Conservation (phyloP, 768 basidiomycete species). For the Rhodotorula paludigena region DNA sequence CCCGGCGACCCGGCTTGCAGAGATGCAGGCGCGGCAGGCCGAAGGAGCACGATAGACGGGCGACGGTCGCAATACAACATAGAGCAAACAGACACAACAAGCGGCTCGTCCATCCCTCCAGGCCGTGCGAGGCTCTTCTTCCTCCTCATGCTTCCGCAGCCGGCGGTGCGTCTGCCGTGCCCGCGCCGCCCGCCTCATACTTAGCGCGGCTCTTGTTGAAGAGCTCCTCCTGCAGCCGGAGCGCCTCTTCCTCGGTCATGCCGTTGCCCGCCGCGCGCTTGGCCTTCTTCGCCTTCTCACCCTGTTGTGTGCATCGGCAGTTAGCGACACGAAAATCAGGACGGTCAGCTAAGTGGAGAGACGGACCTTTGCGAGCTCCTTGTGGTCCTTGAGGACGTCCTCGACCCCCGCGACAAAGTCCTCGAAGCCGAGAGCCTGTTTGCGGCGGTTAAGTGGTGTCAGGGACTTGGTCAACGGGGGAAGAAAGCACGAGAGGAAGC, state of each 20-base stretch:
- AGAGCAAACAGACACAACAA: background rate
- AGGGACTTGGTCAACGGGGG: constrained; percentile 1
- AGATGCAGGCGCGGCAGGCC: constrained; percentile 8
- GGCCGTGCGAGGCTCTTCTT: background rate
- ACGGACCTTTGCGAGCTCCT: constrained; percentile 83
- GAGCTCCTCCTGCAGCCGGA: constrained; percentile 78
- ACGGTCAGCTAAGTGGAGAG: background rate
- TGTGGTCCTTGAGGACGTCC: constrained; percentile 90
- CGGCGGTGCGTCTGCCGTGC: too few relatives aligned
- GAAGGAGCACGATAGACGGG: background rate
- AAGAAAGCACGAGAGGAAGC: background rate
- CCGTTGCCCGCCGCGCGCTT: constrained; percentile 78
- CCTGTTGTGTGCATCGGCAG: constrained; percentile 22
- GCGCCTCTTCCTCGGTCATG: constrained; percentile 81
- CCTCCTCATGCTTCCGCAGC: constrained; percentile 5
- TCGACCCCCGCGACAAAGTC: constrained; percentile 83
- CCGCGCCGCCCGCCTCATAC: constrained; percentile 44
- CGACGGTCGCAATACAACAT: background rate
- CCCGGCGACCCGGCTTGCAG: constrained; percentile 47
- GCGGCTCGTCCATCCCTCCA: too few relatives aligned
- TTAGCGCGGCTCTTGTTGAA: constrained; percentile 77
- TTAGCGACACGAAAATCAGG: background rate
- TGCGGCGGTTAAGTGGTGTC: background rate
- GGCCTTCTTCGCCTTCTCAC: constrained; percentile 86
- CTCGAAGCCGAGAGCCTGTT: constrained; percentile 84